These are phyloP conservation scores for Candida orba DNA, from an alignment of 805 yeast genomes.

Conservation along the genomic window DNA sequence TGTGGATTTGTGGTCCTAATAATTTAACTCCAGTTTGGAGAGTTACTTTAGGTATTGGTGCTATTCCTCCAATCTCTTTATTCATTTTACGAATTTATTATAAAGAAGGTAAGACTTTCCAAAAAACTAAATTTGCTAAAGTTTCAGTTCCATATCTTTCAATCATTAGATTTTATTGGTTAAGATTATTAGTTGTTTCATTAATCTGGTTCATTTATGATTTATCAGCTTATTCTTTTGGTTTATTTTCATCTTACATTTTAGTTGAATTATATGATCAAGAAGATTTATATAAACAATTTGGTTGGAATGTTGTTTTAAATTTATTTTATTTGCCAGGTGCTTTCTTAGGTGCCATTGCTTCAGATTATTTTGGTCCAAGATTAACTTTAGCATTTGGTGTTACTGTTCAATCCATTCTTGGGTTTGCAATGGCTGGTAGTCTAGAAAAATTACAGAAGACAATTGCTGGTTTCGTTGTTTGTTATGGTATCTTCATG, in stretches of 20 bases:
- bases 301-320: constrained; percentile 90
- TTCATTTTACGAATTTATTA: constrained; percentile 73
- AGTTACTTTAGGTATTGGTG: constrained; percentile 83
- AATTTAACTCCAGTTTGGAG: constrained; percentile 88
- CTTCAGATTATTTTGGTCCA: constrained; percentile 90
- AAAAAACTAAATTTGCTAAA: constrained; percentile 60
- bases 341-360: constrained; percentile 74
- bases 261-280: constrained; percentile 49
- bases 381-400: constrained; percentile 70
- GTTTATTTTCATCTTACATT: constrained; percentile 73
- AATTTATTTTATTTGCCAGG: constrained; percentile 90
- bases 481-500: constrained; percentile 81
- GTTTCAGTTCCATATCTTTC: constrained; percentile 59
- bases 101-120: constrained; percentile 65
- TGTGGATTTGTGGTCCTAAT: constrained; percentile 71
- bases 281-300: constrained; percentile 58
- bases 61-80: constrained; percentile 74
- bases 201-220: constrained; percentile 89
- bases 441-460: constrained; percentile 45
- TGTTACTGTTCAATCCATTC: constrained; percentile 60
- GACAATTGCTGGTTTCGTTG: constrained; percentile 72
- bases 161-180: constrained; percentile 77
- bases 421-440: constrained; percentile 84
- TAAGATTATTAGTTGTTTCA: constrained; percentile 62
- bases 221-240: constrained; percentile 81